Base-by-base conservation (phyloP, 1,284 basidiomycete species). In the Xanthoconium separans region DNA sequence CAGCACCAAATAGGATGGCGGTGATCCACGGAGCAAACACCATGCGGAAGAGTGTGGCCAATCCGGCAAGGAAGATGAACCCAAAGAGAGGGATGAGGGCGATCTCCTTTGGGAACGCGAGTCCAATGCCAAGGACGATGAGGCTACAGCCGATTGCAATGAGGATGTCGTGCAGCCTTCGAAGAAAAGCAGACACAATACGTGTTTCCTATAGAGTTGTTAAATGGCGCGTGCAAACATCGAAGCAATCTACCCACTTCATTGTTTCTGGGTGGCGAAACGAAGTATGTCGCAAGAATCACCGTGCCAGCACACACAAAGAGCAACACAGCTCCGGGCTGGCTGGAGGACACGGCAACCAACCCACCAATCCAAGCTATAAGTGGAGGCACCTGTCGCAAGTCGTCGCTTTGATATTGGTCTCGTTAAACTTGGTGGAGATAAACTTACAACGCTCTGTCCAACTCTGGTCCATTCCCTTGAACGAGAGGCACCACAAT, bases 321-420 rank as follows among this genome's bases (percentile, higher is more conserved):
- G 33, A 53, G 18, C 11, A 53, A n/a, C 15, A 3, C 11, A 1
- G 49, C 51, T 8, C 6, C 30, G 15, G 51, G 51, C 5, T 52
- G 48, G 33, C 36, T n/a, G 27, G 40, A n/a, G 15, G 40, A 52
- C 6, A 52, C 33, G 10, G 40, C 51, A 22, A n/a, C 20, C 12
- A 53, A 36, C 20, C 51, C 49, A 10, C 33, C 15, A 16, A 8
- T 24, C 22, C 51, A 29, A 7, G 33, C 33, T n/a, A 53, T 22
- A n/a, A 53, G 51, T 7, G 39, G n/a, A 12, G 51, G 48, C 15
- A 20, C 48, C 51, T 53, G n/a, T 42, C n/a, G 12, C 6, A 33
- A 7, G 10, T 34, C 24, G 12, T 41, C 13, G 33, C 34, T 30
- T 41, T 12, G 24, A 22, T 16, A 1, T 7, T 12, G 22, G 27